Base-by-base conservation (phyloP, 2,329 filamentous ascomycete genomes). In the Cladophialophora exuberans region DNA sequence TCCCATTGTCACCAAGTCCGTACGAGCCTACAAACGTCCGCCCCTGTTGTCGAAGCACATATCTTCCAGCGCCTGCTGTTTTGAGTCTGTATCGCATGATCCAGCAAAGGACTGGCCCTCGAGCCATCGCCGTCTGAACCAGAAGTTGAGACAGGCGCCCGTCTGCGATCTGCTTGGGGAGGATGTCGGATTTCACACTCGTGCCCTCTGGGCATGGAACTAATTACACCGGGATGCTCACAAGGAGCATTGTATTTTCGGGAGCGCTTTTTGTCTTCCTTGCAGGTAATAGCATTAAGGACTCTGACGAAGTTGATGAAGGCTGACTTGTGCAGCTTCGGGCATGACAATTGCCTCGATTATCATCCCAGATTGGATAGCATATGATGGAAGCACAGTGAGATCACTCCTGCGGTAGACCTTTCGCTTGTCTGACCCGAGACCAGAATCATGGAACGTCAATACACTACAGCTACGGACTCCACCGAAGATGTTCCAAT, bases 401-500 rank as follows among this genome's bases (percentile, higher is more conserved):
- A 42, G 65, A 54, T 15, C 3, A 28, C 2, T 18, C 6, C 18
- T 28, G 23, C 6, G 22, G 6, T 18, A 4, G 11, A 39, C 3
- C 1, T n/a, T 38, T 26, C 9, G 36, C 4, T 6, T 47, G 33
- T 22, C 20, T 51, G 43, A 46, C 54, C 26, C 20, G 43, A 15
- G 22, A 51, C 15, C 50, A 72, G 69, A 65, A 65, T 56, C 63
- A 65, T 62, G 69, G 69, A 47, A 59, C 60, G 23, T 82, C 84
- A 63, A 82, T 81, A 51, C 74, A 81, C 59, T 84, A 91, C 62
- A 82, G 80, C 42, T 86, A 87, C 68, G 93, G 93, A 56, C 83
- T 99, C 41, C 89, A 96, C 73, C 82, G 81, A 64, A 85, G 84
- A 69, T 99, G 93, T 74, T 63, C 60, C 28, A 65, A 60, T 48